Base-by-base conservation (phyloP, 306 rosid genomes). In the Citrullus amarus region DNA sequence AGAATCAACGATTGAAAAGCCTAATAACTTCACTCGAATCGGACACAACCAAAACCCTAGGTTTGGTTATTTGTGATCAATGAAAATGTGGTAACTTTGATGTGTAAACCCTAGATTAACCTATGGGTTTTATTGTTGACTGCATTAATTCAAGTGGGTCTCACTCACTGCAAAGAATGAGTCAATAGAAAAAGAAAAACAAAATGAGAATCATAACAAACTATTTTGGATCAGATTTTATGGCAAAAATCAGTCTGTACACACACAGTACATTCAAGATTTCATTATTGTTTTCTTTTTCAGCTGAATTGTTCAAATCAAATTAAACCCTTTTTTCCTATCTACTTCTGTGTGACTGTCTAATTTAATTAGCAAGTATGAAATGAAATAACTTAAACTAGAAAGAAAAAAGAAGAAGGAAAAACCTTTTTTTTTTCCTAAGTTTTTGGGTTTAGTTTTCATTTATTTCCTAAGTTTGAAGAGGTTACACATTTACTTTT, bases 161-260 rank as follows among this genome's bases (percentile, higher is more conserved):
- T 73, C 44, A 73, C 46, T 34, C 78, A 73, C 17, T 30, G 16
- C 60, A 53, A 51, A 51, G 11, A 51, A 51, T 17, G 38, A 51
- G 48, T 17, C 44, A 51, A 73, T 54, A 67, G 12, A 38, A 39
- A 39, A 9, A 63, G 17, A 32, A 28, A 67, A 67, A 34, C 28
- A 39, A 51, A 10, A 51, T 30, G 44, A 73, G 78, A 73, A 73
- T 73, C 78, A 32, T 73, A 73, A 51, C 78, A 73, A 28, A 73
- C 61, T 71, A 8, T 6, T 1, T 28, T 72, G 41, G 59, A 20
- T 8, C 59, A 48, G 77, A 72, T 44, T 70, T 70, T 70, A 25
- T 70, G 38, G 61, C 59, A 72, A 50, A 15, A 72, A 14, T 2
- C 77, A 50, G 43, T 15, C 59, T 25, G 77, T 51, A 67, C 73